Evolutionary conservation across 2,329 filamentous ascomycete genomes (phyloP).

Genomic region (Apiospora arundinis): DNA sequence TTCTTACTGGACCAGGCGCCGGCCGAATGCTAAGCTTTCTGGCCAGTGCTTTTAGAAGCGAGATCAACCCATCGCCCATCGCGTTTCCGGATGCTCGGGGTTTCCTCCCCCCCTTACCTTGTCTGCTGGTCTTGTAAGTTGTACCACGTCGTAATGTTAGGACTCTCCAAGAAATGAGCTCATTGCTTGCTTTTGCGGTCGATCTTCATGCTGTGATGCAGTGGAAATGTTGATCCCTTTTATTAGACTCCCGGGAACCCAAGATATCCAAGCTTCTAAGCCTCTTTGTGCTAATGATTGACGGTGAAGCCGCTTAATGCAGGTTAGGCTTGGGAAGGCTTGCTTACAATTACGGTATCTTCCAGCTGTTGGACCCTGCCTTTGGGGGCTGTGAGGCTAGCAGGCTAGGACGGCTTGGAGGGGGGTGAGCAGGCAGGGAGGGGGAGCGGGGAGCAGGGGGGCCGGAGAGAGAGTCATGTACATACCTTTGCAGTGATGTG

Average conservation of each 20-base stretch:
- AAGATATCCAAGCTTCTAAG: neutral
- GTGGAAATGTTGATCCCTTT: neutral
- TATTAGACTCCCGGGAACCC: neutral
- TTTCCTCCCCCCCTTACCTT: neutral
- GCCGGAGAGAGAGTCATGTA: conserved; percentile 1
- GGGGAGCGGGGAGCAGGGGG: no score
- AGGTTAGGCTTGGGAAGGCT: neutral
- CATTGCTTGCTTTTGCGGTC: neutral
- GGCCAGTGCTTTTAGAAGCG: neutral
- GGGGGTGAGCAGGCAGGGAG: neutral
- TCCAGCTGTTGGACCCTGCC: neutral
- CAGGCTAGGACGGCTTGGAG: neutral
- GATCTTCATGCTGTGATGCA: neutral
- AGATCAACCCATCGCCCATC: neutral
- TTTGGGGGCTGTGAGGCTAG: conserved; percentile 1
- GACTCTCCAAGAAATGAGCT: conserved; percentile 1
- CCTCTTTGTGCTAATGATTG: neutral
- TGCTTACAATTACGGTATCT: neutral
- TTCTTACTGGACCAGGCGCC: neutral
- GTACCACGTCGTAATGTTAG: neutral
- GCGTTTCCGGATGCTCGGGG: neutral
- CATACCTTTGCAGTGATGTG: neutral
- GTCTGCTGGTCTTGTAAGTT: neutral
- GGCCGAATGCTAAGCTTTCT: conserved; percentile 6
- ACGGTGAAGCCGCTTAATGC: conserved; percentile 4